Conservation (phyloP, 441 rosid genomes). For the Populus hybrid region DNA sequence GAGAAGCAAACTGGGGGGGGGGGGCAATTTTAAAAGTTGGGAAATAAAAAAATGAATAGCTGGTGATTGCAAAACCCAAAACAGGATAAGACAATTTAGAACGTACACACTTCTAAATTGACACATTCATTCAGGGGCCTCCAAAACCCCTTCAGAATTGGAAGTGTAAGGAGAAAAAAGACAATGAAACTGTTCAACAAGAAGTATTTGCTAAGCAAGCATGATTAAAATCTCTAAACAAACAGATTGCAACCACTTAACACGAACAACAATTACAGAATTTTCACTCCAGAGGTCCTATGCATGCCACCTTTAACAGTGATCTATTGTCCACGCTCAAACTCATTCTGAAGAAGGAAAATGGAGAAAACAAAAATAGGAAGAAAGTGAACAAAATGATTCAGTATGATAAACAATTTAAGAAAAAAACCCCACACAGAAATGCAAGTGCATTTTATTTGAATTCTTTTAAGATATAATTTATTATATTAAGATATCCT, state of each 20-base stretch:
- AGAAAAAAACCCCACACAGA: neutral
- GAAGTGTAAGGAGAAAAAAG: neutral
- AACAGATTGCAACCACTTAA: neutral
- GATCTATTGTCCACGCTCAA: neutral
- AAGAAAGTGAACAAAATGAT: neutral
- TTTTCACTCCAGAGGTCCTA: neutral
- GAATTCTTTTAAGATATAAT: neutral
- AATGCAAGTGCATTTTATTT: neutral
- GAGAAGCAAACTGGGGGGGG: constrained; percentile 4
- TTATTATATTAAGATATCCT: neutral
- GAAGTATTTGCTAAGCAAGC: neutral
- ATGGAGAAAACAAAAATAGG: neutral
- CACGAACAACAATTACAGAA: neutral
- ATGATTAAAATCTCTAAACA: neutral
- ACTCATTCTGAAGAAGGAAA: neutral
- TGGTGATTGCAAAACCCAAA: neutral
- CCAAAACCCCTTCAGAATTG: neutral
- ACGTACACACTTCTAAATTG: neutral
- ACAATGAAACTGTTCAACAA: neutral
- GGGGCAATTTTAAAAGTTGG: neutral
- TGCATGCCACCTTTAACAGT: neutral
- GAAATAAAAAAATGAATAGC: too few species aligned
- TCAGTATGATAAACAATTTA: neutral
- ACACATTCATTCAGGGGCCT: neutral
- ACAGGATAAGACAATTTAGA: neutral